Conservation (phyloP, 1,284 basidiomycete genomes). For the Microbotryomycetes sp. region DNA sequence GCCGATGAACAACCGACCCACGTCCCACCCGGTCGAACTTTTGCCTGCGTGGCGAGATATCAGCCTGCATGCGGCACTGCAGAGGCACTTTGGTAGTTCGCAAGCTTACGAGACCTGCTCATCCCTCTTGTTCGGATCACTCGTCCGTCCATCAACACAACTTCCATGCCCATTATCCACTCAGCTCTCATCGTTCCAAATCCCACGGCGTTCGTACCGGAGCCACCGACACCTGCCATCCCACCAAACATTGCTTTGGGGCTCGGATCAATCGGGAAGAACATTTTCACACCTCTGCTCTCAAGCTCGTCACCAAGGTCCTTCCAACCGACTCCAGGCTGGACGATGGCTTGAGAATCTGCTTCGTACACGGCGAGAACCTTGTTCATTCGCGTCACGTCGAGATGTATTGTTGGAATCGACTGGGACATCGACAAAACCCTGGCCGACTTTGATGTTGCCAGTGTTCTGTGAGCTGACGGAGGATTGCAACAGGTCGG, state of each 20-base stretch:
- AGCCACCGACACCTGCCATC: conserved; percentile 18
- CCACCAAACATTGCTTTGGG: conserved; percentile 20
- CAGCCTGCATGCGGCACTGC: neutral
- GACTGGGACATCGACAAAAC: no score
- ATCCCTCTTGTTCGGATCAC: conserved; percentile 75
- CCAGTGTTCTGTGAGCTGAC: neutral
- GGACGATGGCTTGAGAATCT: conserved; percentile 73
- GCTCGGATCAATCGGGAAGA: conserved; percentile 63
- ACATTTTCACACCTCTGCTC: conserved; percentile 65
- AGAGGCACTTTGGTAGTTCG: neutral
- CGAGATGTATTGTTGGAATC: conserved; percentile 26
- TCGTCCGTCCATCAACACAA: conserved; percentile 80
- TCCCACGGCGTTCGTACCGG: conserved; percentile 49
- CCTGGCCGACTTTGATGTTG: neutral
- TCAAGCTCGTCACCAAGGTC: conserved; percentile 69
- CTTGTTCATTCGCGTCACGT: conserved; percentile 57
- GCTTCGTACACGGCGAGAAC: conserved; percentile 67
- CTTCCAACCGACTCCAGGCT: conserved; percentile 76
- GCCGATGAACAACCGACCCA: conserved; percentile 78
- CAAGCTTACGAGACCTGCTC: conserved; percentile 17
- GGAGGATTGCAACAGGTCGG: conserved; percentile 18
- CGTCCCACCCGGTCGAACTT: conserved; percentile 33
- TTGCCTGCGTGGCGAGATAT: conserved; percentile 48
- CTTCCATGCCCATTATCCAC: conserved; percentile 52
- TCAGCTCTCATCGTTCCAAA: conserved; percentile 58